phyloP scores from a whole-genome alignment of 495 filamentous ascomycete species.

The Annulohypoxylon maeteangense region DNA sequence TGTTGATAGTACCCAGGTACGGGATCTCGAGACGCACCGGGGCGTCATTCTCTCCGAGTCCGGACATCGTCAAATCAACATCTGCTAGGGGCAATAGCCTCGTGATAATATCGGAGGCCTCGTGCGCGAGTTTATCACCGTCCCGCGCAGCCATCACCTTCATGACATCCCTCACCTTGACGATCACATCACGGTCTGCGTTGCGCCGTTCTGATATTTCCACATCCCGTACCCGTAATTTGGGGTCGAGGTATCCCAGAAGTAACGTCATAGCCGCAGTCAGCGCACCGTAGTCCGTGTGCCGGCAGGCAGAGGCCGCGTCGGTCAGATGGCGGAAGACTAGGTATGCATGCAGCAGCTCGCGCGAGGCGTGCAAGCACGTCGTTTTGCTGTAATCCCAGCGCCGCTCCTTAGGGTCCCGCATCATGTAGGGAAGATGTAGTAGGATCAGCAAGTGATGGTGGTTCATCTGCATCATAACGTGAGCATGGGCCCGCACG shows the following conservation, averaged over 20 bases:
- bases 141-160: conserved; percentile 50
- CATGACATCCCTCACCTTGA: conserved; percentile 52
- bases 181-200: conserved; percentile 48
- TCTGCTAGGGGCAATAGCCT: conserved; percentile 56
- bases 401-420: conserved; percentile 53
- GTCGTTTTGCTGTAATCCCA: conserved; percentile 62
- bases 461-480: conserved; percentile 60
- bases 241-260: conserved; percentile 53
- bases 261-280: conserved; percentile 59
- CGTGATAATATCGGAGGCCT: conserved; percentile 55
- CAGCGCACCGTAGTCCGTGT: conserved; percentile 59
- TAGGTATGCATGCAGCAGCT: conserved; percentile 55
- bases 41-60: conserved; percentile 10
- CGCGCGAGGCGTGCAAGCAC: conserved; percentile 54
- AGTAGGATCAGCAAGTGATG: conserved; percentile 56
- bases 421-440: conserved; percentile 61
- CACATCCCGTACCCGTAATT: conserved; percentile 38
- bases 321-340: conserved; percentile 49
- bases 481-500: conserved; percentile 40
- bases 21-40: conserved; percentile 57
- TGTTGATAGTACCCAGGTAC: conserved; percentile 59
- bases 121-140: conserved; percentile 53
- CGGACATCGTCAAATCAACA: conserved; percentile 30
- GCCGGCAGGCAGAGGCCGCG: conserved; percentile 53
- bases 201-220: conserved; percentile 51